Evolutionary conservation across 768 basidiomycete species (phyloP).

Genomic region (Hypholoma fasciculare): DNA sequence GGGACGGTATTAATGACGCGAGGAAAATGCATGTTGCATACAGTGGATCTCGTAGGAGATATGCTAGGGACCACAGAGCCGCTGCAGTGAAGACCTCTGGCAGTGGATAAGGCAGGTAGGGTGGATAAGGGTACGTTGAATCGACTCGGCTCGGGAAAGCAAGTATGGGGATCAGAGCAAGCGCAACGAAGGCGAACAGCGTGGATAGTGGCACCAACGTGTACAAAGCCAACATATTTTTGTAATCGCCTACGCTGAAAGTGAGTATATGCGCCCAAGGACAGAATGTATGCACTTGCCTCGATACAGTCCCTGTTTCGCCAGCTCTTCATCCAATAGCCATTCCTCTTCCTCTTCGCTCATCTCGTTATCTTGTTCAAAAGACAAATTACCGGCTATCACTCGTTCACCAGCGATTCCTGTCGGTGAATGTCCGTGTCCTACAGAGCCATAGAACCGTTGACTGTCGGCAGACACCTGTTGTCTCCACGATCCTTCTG

Average conservation of each 20-base stretch:
- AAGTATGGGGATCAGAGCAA: constrained; percentile 50
- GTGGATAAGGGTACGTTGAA: constrained; percentile 50
- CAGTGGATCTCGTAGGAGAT: constrained; percentile 51
- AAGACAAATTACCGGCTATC: constrained; percentile 11
- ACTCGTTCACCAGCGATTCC: constrained; percentile 21
- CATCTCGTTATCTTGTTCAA: constrained; percentile 20
- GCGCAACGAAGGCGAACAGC: constrained; percentile 44
- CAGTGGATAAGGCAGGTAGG: constrained; percentile 59
- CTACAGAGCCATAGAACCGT: constrained; percentile 19
- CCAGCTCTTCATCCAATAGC: constrained; percentile 32
- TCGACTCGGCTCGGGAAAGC: constrained; percentile 43
- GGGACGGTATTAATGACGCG: constrained; percentile 26
- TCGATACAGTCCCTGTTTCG: constrained; percentile 30
- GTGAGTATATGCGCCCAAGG: constrained; percentile 9
- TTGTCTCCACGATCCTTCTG: neutral
- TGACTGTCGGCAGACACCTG: neutral
- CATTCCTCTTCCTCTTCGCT: constrained; percentile 36
- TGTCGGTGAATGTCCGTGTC: neutral
- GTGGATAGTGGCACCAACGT: constrained; percentile 59
- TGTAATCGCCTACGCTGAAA: constrained; percentile 59
- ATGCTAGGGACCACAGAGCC: constrained; percentile 60
- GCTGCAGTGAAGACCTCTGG: constrained; percentile 64
- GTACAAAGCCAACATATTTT: constrained; percentile 52
- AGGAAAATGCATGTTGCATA: constrained; percentile 29
- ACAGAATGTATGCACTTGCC: constrained; percentile 15